Conservation (phyloP, 78 protist genomes). For the Dictyostelium firmibasis region DNA sequence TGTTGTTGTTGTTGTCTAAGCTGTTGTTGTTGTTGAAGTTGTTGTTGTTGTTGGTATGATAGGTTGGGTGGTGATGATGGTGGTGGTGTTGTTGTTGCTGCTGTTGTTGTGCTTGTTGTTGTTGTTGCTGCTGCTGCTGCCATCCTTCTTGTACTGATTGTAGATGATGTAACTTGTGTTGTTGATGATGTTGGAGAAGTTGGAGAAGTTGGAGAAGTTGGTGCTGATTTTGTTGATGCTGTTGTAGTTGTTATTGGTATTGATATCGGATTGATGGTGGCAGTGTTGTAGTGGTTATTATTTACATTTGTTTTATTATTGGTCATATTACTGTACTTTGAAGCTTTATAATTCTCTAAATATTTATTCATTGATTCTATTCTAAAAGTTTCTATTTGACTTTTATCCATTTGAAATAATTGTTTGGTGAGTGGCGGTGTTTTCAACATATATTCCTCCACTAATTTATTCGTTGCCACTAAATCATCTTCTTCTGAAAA, state of each 20-base stretch:
- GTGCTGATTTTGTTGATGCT: background rate
- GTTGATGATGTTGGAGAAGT: no score
- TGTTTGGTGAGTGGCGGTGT: background rate
- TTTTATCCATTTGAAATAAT: background rate
- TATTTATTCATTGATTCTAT: background rate
- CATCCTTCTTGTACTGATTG: background rate
- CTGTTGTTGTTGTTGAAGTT: background rate
- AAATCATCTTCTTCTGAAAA: background rate
- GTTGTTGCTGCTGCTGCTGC: background rate
- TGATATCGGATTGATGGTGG: background rate
- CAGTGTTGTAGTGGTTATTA: background rate
- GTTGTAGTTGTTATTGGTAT: background rate
- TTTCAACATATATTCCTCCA: background rate
- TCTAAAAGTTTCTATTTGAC: background rate
- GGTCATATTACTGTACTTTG: background rate
- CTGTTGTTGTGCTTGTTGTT: background rate
- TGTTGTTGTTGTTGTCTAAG: constrained; percentile 1
- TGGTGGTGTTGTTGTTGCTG: background rate
- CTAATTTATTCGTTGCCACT: background rate
- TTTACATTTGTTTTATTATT: background rate
- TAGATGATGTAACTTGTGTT: background rate
- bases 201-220: background rate
- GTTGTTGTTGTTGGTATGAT: background rate
- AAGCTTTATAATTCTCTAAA: background rate
- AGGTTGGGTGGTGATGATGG: background rate